These are phyloP conservation scores for Lentinula sp. DNA, from an alignment of 768 basidiomycete species.

Conservation along the genomic window DNA sequence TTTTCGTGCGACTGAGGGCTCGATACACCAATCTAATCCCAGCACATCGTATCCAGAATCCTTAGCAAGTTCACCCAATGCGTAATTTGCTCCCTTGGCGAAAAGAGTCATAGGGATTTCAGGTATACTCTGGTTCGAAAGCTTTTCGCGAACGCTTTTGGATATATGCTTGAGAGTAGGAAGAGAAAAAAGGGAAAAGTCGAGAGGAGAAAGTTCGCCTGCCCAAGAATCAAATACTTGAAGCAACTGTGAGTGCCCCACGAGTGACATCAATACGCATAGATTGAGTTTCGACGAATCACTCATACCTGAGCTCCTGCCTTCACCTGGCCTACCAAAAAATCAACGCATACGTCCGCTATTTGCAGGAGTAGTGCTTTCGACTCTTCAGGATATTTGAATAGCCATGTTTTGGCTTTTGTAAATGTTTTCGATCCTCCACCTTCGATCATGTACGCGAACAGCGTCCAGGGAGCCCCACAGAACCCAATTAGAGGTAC, in stretches of 20 bases:
- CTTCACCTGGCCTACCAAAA: slow-evolving; percentile 85
- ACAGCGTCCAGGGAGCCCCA: slow-evolving; percentile 97
- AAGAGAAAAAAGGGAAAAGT: slow-evolving; percentile 80
- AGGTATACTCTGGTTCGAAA: slow-evolving; percentile 48
- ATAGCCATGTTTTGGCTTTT: slow-evolving; percentile 92
- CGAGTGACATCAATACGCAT: neutral
- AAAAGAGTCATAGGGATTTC: slow-evolving; percentile 84
- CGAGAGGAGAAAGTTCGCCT: slow-evolving; percentile 83
- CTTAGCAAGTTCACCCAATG: slow-evolving; percentile 53
- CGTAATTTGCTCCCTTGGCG: slow-evolving; percentile 87
- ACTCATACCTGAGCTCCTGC: slow-evolving; percentile 91
- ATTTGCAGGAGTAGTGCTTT: slow-evolving; percentile 71
- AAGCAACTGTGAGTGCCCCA: slow-evolving; percentile 51
- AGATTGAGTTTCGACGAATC: neutral
- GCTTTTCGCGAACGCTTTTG: slow-evolving; percentile 52
- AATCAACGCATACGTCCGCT: slow-evolving; percentile 86
- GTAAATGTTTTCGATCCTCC: slow-evolving; percentile 87
- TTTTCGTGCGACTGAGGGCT: slow-evolving; percentile 63
- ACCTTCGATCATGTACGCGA: slow-evolving; percentile 98
- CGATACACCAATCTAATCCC: slow-evolving; percentile 88
- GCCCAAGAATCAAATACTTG: slow-evolving; percentile 99
- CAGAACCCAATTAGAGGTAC: slow-evolving; percentile 97
- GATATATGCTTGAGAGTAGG: slow-evolving; percentile 76
- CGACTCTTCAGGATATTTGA: slow-evolving; percentile 82
- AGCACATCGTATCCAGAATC: slow-evolving; percentile 79